phyloP scores from a whole-genome alignment of 2,329 filamentous ascomycete genomes.

The Talaromyces sp. region DNA sequence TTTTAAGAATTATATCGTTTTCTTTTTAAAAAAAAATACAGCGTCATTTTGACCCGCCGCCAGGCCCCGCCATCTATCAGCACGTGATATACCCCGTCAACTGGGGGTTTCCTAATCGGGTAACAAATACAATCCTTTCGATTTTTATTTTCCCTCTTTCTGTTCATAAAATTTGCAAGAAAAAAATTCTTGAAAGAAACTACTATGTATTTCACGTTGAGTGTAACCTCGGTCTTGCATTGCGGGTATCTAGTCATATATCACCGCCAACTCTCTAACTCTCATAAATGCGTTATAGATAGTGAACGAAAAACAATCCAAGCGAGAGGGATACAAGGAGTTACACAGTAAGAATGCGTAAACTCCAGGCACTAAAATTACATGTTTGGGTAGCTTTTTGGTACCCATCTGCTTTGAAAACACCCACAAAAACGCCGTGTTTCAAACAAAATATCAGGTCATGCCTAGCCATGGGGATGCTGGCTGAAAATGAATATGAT shows the following conservation, averaged over 20 bases:
- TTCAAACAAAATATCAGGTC: background rate
- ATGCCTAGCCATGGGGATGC: slow-evolving; percentile 10
- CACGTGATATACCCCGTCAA: background rate
- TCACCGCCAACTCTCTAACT: slow-evolving; percentile 6
- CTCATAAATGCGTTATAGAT: slow-evolving; percentile 13
- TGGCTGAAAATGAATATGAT: background rate
- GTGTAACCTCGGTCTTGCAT: slow-evolving; percentile 1
- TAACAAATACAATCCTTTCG: background rate
- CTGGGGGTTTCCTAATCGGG: background rate
- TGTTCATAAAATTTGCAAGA: too few species aligned
- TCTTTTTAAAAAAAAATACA: background rate
- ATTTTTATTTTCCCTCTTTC: background rate
- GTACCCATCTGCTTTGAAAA: slow-evolving; percentile 23
- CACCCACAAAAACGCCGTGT: background rate
- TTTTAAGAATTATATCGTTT: too few species aligned
- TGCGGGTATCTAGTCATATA: slow-evolving; percentile 2
- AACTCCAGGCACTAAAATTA: slow-evolving; percentile 7
- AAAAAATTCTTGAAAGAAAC: background rate
- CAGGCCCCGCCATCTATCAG: background rate
- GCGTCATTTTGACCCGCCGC: background rate
- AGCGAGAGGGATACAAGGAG: background rate
- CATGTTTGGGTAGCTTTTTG: slow-evolving; percentile 11
- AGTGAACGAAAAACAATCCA: slow-evolving; percentile 4
- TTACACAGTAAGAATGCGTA: background rate
- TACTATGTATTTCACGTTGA: background rate